These are phyloP conservation scores for Pseudonitzschia multiseries DNA, from an alignment of 108 stramenopile genomes.

Conservation along the genomic window DNA sequence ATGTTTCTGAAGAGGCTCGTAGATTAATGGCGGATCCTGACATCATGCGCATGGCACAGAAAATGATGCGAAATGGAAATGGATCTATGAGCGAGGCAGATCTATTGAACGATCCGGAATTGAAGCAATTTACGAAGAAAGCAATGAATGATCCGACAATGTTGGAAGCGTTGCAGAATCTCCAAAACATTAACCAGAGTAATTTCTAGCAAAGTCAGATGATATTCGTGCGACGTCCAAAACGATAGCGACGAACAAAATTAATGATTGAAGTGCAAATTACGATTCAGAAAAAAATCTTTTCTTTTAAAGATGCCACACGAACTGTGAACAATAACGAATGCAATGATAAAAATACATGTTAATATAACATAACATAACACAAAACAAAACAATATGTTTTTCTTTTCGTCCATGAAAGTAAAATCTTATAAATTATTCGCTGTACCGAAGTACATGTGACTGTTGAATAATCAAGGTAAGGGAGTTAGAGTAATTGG, in stretches of 20 bases:
- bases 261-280: too few relatives aligned
- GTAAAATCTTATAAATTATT: too few relatives aligned
- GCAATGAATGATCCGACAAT: constrained; percentile 23
- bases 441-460: too few relatives aligned
- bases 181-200: background rate
- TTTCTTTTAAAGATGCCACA: background rate
- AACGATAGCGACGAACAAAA: background rate
- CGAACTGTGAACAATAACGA: background rate
- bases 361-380: background rate
- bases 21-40: constrained; percentile 34
- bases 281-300: too few relatives aligned
- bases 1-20: constrained; percentile 22
- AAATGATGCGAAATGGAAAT: constrained; percentile 17
- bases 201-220: background rate
- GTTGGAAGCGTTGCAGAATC: constrained; percentile 5
- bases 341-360: background rate
- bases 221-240: background rate
- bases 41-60: constrained; percentile 29
- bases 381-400: too few relatives aligned
- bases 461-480: too few relatives aligned
- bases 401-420: too few relatives aligned
- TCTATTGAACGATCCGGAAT: constrained; percentile 38
- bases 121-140: constrained; percentile 29
- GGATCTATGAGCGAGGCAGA: constrained; percentile 4
- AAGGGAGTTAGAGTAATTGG: too few relatives aligned